Conservation (phyloP, 2,329 filamentous ascomycete genomes). For the Xylariaceae sp. region DNA sequence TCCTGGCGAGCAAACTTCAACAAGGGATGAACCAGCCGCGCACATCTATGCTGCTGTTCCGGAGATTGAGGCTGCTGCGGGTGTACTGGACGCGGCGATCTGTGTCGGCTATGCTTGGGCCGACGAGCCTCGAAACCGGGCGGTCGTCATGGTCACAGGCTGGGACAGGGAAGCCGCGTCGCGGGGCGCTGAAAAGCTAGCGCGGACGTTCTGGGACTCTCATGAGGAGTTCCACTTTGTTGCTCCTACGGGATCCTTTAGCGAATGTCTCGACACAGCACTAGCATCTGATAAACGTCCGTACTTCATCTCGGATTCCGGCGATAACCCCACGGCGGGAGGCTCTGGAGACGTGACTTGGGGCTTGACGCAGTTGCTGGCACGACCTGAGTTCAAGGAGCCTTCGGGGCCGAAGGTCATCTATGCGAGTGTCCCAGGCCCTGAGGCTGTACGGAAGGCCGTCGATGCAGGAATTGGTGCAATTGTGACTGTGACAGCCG, state of each 20-base stretch:
- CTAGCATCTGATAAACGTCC: slow-evolving; percentile 44
- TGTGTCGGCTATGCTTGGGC: slow-evolving; percentile 62
- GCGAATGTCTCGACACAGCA: slow-evolving; percentile 50
- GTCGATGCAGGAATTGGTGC: slow-evolving; percentile 49
- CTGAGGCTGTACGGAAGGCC: slow-evolving; percentile 45
- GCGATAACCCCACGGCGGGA: slow-evolving; percentile 58
- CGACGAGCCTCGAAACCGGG: slow-evolving; percentile 55
- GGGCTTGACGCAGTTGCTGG: slow-evolving; percentile 49
- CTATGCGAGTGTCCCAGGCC: slow-evolving; percentile 56
- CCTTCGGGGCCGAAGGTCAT: slow-evolving; percentile 47
- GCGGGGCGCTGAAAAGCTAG: slow-evolving; percentile 47
- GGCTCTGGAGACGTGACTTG: slow-evolving; percentile 58
- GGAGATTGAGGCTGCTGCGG: slow-evolving; percentile 43
- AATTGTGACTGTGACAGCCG: slow-evolving; percentile 53
- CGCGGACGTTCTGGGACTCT: slow-evolving; percentile 50
- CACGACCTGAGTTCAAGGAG: slow-evolving; percentile 47
- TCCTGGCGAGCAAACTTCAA: slow-evolving; percentile 59
- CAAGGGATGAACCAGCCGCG: slow-evolving; percentile 54
- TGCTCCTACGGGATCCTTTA: slow-evolving; percentile 51
- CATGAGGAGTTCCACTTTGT: slow-evolving; percentile 54
- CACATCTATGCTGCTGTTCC: slow-evolving; percentile 53
- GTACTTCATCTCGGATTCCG: slow-evolving; percentile 59
- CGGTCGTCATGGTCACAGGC: slow-evolving; percentile 53
- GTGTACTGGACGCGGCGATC: slow-evolving; percentile 53
- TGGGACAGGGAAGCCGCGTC: slow-evolving; percentile 47